Conservation (phyloP, 257 asterid genomes). For the Scutellaria minor region DNA sequence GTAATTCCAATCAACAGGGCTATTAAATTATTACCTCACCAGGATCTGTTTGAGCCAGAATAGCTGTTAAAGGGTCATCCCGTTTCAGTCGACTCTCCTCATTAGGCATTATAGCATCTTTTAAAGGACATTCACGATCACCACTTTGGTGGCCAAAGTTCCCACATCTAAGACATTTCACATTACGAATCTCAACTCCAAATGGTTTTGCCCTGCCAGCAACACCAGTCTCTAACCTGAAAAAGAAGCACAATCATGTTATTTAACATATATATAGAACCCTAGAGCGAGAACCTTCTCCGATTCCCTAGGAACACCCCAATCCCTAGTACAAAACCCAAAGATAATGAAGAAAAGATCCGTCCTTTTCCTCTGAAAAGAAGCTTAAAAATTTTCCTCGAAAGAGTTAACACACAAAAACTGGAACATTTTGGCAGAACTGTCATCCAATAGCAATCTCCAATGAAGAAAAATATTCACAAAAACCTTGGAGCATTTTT, state of each 20-base stretch:
- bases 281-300: conserved; percentile 8
- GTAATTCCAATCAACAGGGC: neutral
- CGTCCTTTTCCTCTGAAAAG: neutral
- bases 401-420: neutral
- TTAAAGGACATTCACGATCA: conserved; percentile 97
- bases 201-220: conserved; percentile 89
- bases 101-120: conserved; percentile 90
- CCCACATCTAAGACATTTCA: conserved; percentile 95
- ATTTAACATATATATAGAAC: conserved; percentile 13
- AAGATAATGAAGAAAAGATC: neutral
- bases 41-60: conserved; percentile 79
- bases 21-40: conserved; percentile 59
- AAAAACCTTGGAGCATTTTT: conserved; percentile 94
- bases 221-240: conserved; percentile 94
- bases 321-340: neutral
- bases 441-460: conserved; percentile 10
- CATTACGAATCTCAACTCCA: conserved; percentile 97
- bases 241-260: conserved; percentile 26
- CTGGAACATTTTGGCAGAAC: conserved; percentile 7
- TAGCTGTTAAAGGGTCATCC: conserved; percentile 93
- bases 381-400: neutral
- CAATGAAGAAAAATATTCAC: conserved; percentile 2
- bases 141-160: conserved; percentile 96
- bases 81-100: conserved; percentile 92
- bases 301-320: conserved; percentile 12